Percentiles rank a stretch among this genome's conserved stretches.
Evolutionary conservation across 2,329 filamentous ascomycete genomes (phyloP).

Genomic region (Mycogone perniciosa): DNA sequence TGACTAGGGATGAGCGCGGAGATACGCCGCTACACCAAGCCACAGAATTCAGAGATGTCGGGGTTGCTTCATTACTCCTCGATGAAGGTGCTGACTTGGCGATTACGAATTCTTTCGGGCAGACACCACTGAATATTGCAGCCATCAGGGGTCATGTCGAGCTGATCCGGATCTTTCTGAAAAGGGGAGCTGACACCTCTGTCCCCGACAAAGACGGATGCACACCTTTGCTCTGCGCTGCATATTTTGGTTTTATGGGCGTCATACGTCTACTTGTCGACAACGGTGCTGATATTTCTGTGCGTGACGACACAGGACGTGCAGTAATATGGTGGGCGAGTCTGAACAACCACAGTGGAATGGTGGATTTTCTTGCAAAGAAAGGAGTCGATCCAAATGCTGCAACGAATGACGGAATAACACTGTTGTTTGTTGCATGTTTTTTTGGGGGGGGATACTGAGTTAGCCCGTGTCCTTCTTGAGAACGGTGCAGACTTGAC

Average conservation of each 20-base stretch:
- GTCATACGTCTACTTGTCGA: background rate
- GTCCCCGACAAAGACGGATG: background rate
- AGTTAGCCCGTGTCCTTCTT: background rate
- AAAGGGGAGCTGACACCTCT: background rate
- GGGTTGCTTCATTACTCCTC: background rate
- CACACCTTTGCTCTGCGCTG: background rate
- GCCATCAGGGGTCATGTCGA: background rate
- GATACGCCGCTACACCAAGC: background rate
- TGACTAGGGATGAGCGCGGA: background rate
- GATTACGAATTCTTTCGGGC: background rate
- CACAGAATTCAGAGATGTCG: background rate
- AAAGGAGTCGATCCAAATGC: too few relatives aligned
- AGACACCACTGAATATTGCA: background rate
- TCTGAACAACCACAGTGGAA: too few relatives aligned
- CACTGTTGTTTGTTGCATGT: background rate
- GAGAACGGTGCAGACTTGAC: background rate
- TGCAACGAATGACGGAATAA: background rate
- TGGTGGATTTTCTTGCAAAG: too few relatives aligned
- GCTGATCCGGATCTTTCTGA: background rate
- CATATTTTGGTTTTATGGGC: background rate
- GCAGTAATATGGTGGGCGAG: too few relatives aligned
- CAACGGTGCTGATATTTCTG: background rate
- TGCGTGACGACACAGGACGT: too few relatives aligned
- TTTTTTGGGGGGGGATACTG: background rate
- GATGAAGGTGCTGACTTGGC: background rate